Conservation (phyloP, 495 filamentous ascomycete species). For the Margaritispora aquatica region DNA sequence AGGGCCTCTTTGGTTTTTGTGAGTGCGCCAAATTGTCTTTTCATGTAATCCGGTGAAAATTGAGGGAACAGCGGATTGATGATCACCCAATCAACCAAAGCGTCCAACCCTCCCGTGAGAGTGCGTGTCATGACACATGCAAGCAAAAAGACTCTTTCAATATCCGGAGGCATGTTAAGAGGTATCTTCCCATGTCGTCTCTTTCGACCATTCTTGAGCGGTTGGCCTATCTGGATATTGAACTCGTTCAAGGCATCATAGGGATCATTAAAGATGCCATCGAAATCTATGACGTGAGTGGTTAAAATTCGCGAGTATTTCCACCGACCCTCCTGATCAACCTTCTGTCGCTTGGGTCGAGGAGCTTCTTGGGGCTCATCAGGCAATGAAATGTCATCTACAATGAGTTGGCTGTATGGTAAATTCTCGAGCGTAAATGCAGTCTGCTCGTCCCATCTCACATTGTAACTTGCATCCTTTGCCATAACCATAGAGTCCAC, state of each 20-base stretch:
- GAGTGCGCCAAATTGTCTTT: slow-evolving; percentile 53
- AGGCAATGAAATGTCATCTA: slow-evolving; percentile 8
- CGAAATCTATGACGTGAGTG: slow-evolving; percentile 12
- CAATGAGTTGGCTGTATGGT: slow-evolving; percentile 27
- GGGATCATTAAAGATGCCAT: slow-evolving; percentile 13
- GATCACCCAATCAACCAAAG: slow-evolving; percentile 66
- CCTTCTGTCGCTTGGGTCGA: not conserved
- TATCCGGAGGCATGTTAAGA: not conserved
- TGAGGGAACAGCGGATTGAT: slow-evolving; percentile 59
- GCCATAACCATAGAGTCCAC: not conserved
- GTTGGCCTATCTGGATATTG: slow-evolving; percentile 11
- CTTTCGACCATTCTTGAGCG: not conserved
- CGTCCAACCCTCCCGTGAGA: slow-evolving; percentile 66
- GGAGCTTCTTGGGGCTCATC: not conserved
- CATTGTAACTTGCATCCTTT: not conserved
- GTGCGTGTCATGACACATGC: slow-evolving; percentile 70
- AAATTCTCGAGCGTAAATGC: slow-evolving; percentile 33
- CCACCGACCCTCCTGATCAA: not conserved
- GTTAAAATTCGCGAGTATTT: slow-evolving; percentile 11
- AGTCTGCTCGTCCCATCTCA: slow-evolving; percentile 9
- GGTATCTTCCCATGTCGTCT: slow-evolving; percentile 20
- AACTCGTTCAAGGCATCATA: not conserved
- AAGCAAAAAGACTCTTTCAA: slow-evolving; percentile 46
- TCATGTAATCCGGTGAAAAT: slow-evolving; percentile 48
- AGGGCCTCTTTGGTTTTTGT: slow-evolving; percentile 52